phyloP scores from a whole-genome alignment of 306 rosid species.

The Benincasa hispida region DNA sequence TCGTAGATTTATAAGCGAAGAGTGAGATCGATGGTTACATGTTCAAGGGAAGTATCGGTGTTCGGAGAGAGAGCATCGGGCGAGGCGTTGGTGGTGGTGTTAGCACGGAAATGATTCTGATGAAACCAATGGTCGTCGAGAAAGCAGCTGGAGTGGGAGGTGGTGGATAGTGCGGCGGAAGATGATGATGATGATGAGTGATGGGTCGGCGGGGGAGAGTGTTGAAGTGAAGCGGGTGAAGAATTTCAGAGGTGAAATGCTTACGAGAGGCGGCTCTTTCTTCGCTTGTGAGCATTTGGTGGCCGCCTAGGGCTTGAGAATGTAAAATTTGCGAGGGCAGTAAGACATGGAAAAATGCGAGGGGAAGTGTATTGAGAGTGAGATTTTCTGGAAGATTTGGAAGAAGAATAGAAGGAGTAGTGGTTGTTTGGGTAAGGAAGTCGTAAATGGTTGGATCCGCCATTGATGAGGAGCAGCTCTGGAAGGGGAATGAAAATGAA shows the following conservation, averaged over 20 bases:
- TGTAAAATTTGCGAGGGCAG: constrained; percentile 61
- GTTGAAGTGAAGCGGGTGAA: background rate
- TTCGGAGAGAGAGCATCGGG: constrained; percentile 7
- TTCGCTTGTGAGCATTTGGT: constrained; percentile 81
- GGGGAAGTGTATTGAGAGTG: background rate
- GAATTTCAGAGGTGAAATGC: background rate
- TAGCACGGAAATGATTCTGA: background rate
- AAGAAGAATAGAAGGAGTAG: background rate
- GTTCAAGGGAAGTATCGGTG: constrained; percentile 5
- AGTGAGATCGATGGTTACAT: constrained; percentile 37
- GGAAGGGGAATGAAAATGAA: too few relatives aligned
- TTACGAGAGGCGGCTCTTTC: constrained; percentile 47
- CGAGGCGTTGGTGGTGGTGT: background rate
- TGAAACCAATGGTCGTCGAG: background rate
- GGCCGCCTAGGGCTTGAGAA: constrained; percentile 94
- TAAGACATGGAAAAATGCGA: constrained; percentile 14
- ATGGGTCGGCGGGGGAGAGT: background rate
- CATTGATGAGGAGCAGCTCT: constrained; percentile 5
- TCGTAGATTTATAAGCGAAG: constrained; percentile 33
- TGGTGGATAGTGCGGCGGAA: background rate
- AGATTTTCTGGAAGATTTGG: background rate
- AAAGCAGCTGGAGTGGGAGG: background rate
- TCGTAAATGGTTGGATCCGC: constrained; percentile 10
- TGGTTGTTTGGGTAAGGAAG: background rate
- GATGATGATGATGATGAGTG: background rate